phyloP scores from a whole-genome alignment of 371 early-diverging fungal genomes.

The Actinomortierella ambigua region DNA sequence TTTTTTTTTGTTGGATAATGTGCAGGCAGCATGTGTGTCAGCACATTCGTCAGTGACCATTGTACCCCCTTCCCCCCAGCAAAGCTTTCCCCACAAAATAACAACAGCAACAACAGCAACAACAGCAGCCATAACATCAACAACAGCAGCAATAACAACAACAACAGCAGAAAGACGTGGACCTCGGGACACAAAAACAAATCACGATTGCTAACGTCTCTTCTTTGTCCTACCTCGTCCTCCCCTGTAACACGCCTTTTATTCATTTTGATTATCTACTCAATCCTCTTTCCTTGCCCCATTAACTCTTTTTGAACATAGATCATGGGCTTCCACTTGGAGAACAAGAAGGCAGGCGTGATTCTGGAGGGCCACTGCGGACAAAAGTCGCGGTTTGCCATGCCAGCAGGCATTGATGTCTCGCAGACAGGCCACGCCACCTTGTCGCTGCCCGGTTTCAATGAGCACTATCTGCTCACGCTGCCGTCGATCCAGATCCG shows the following conservation, averaged over 20 bases:
- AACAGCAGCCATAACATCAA: no score
- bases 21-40: no score
- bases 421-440: constrained; percentile 78
- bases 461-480: constrained; percentile 76
- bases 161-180: not conserved
- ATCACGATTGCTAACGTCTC: not conserved
- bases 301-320: no score
- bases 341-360: constrained; percentile 73
- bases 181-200: not conserved
- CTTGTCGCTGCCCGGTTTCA: constrained; percentile 55
- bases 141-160: no score
- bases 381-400: constrained; percentile 84
- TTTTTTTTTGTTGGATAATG: no score
- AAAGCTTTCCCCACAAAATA: no score
- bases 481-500: constrained; percentile 79
- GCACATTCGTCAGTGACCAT: no score
- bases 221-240: not conserved
- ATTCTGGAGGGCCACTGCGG: constrained; percentile 77
- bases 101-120: no score
- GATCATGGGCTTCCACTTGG: constrained; percentile 71
- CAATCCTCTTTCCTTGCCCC: no score
- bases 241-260: not conserved
- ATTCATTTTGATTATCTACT: not conserved
- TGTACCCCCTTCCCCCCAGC: no score
- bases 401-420: constrained; percentile 74